Evolutionary conservation across 805 yeast genomes (phyloP).

Genomic region (Teunomyces funiuensis): DNA sequence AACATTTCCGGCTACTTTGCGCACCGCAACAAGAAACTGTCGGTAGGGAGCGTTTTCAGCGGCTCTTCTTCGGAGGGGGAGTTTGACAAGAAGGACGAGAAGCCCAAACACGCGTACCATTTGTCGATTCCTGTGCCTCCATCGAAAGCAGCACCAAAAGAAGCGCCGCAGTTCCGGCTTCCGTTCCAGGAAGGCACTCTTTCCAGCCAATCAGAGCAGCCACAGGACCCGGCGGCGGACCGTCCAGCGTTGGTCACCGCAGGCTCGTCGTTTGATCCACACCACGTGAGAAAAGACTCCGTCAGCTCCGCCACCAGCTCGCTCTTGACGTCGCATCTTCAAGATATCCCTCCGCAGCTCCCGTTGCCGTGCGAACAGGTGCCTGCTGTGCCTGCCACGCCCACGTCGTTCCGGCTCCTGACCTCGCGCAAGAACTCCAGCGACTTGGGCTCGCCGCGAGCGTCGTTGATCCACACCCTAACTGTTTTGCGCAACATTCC

Average conservation of each 20-base stretch:
- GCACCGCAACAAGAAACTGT: conserved; percentile 2
- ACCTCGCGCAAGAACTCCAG: conserved; percentile 37
- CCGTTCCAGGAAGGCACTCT: conserved; percentile 79
- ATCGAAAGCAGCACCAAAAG: conserved; percentile 28
- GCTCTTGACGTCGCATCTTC: conserved; percentile 28
- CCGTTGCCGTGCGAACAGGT: conserved; percentile 58
- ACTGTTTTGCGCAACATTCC: conserved; percentile 41
- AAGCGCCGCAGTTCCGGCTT: conserved; percentile 59
- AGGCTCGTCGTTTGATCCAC: conserved; percentile 3
- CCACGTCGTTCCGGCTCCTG: conserved; percentile 29
- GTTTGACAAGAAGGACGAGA: conserved; percentile 1
- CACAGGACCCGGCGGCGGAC: too few species aligned
- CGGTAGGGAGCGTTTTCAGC: conserved; percentile 2
- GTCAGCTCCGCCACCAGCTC: conserved; percentile 26
- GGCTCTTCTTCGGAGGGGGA: conserved; percentile 7
- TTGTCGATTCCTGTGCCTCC: conserved; percentile 22
- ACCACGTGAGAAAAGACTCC: conserved; percentile 17
- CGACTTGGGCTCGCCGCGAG: conserved; percentile 39
- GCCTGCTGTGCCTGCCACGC: conserved; percentile 41
- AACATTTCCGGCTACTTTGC: background rate
- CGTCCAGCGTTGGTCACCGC: background rate
- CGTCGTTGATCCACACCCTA: conserved; percentile 41
- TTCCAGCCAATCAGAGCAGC: too few species aligned
- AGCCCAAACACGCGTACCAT: conserved; percentile 4
- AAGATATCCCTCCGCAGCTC: conserved; percentile 54